Percentiles rank a stretch among this genome's conserved stretches.
Evolutionary conservation across 1,139 yeast species (phyloP).

Genomic region (Candida labiduridarum): DNA sequence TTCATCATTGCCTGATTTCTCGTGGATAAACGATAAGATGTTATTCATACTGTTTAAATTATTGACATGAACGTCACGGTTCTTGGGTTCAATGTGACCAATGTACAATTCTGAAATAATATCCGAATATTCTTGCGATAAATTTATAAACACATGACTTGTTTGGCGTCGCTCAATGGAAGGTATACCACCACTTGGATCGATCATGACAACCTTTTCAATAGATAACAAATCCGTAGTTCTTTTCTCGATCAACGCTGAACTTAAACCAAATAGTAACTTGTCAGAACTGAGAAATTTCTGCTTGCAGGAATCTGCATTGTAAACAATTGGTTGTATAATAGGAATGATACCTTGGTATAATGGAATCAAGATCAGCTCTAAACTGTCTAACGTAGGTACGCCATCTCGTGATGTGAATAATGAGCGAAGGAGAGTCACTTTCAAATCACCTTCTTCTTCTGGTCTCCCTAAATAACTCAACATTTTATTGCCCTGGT

Average conservation of each 20-base stretch:
- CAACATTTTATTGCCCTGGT: conserved; percentile 36
- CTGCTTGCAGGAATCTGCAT: conserved; percentile 33
- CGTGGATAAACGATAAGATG: conserved; percentile 33
- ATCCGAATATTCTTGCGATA: conserved; percentile 77
- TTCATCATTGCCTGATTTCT: conserved; percentile 37
- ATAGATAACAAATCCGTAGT: conserved; percentile 48
- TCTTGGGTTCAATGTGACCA: conserved; percentile 49
- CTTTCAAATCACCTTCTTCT: conserved; percentile 29
- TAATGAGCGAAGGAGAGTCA: conserved; percentile 32
- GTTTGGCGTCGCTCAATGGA: conserved; percentile 78
- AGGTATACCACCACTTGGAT: conserved; percentile 87
- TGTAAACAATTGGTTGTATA: conserved; percentile 59
- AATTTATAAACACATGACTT: conserved; percentile 85
- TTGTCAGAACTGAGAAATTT: conserved; percentile 37
- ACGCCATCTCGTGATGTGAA: conserved; percentile 22
- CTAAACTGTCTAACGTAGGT: conserved; percentile 27
- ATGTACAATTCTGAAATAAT: conserved; percentile 63
- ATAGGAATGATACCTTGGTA: conserved; percentile 59
- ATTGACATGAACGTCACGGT: conserved; percentile 52
- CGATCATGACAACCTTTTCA: conserved; percentile 81
- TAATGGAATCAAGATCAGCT: conserved; percentile 42
- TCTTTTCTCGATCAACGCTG: conserved; percentile 25
- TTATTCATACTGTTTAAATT: conserved; percentile 59
- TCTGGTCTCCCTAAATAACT: conserved; percentile 25
- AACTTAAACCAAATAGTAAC: conserved; percentile 30